phyloP scores from a whole-genome alignment of 2,329 filamentous ascomycete species.

The Epichloe brachyelytri region DNA sequence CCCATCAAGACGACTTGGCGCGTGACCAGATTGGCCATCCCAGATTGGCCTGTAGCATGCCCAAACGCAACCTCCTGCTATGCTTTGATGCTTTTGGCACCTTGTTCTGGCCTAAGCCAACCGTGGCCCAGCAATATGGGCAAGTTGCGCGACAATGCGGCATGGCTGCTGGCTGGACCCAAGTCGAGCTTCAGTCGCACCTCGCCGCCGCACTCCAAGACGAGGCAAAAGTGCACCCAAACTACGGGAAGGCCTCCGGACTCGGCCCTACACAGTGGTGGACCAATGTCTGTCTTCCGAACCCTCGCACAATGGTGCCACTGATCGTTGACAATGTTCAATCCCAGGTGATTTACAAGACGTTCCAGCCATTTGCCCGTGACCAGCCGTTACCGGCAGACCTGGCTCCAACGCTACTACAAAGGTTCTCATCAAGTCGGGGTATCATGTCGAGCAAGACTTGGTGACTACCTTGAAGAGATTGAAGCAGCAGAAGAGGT shows the following conservation, averaged over 20 bases:
- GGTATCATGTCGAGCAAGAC: slow-evolving; percentile 35
- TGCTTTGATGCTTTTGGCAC: slow-evolving; percentile 57
- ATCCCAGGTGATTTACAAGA: slow-evolving; percentile 38
- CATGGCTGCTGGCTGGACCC: slow-evolving; percentile 25
- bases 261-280: slow-evolving; percentile 45
- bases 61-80: slow-evolving; percentile 34
- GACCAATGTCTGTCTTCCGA: slow-evolving; percentile 33
- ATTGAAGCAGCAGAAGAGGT: slow-evolving; percentile 20
- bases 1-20: too few relatives aligned
- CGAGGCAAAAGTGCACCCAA: slow-evolving; percentile 35
- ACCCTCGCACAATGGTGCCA: background rate
- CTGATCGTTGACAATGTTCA: background rate
- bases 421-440: slow-evolving; percentile 37
- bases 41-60: slow-evolving; percentile 4
- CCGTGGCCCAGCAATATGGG: slow-evolving; percentile 41
- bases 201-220: slow-evolving; percentile 32
- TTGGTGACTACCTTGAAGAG: slow-evolving; percentile 30
- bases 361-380: slow-evolving; percentile 31
- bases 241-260: slow-evolving; percentile 42
- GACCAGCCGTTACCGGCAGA: slow-evolving; percentile 25
- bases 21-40: too few relatives aligned
- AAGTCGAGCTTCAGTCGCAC: slow-evolving; percentile 24
- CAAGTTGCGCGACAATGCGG: slow-evolving; percentile 37
- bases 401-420: slow-evolving; percentile 35
- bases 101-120: slow-evolving; percentile 37